Percentiles rank a stretch among this genome's conserved stretches.
phyloP scores from a whole-genome alignment of 148 eudicot genomes.

The Rhododendron ferrugineum region DNA sequence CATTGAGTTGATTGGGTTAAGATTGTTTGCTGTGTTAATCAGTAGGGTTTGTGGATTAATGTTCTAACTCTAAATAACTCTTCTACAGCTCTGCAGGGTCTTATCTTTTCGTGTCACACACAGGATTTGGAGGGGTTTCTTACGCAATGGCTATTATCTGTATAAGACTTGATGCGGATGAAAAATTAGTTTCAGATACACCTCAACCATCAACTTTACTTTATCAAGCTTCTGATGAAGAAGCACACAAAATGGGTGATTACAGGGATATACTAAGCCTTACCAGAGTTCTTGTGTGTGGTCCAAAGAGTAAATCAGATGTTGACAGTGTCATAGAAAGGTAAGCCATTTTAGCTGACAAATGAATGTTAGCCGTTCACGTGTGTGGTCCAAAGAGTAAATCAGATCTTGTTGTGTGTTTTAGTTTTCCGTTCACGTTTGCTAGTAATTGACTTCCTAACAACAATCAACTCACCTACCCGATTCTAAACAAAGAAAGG shows the following conservation, averaged over 20 bases:
- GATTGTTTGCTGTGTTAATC: neutral
- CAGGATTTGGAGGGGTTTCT: slow-evolving; percentile 95
- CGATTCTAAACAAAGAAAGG: neutral
- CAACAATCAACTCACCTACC: neutral
- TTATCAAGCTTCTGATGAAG: slow-evolving; percentile 45
- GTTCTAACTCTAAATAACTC: slow-evolving; percentile 7
- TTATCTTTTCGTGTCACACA: slow-evolving; percentile 91
- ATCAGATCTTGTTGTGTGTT: neutral
- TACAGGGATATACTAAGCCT: slow-evolving; percentile 90
- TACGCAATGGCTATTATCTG: slow-evolving; percentile 93
- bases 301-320: slow-evolving; percentile 81
- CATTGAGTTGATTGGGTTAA: neutral
- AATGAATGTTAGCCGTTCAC: neutral
- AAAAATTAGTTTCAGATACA: slow-evolving; percentile 30
- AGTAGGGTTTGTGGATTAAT: neutral
- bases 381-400: neutral
- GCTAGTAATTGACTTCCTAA: neutral
- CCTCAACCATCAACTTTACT: slow-evolving; percentile 23
- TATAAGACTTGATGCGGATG: slow-evolving; percentile 70
- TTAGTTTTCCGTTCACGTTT: neutral
- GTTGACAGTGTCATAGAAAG: slow-evolving; percentile 79
- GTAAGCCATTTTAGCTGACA: slow-evolving; percentile 28
- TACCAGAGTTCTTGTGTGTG: slow-evolving; percentile 78
- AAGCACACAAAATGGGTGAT: slow-evolving; percentile 63
- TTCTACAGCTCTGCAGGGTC: slow-evolving; percentile 75